phyloP scores from a whole-genome alignment of 192 early-diverging fungal genomes.

The Thamnidium elegans region DNA sequence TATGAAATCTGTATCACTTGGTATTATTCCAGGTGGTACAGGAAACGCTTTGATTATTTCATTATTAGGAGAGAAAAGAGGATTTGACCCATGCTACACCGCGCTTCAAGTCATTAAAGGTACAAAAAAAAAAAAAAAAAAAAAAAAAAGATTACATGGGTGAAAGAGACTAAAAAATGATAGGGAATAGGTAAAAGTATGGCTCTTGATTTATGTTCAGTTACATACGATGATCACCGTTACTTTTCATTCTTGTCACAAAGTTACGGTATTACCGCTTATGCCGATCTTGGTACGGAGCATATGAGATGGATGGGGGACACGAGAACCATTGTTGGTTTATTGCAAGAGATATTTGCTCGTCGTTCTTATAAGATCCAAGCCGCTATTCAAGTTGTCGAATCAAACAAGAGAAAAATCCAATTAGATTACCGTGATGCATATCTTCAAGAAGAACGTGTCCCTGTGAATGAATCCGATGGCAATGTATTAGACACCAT shows the following conservation, averaged over 20 bases:
- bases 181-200: constrained; percentile 21
- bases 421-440: constrained; percentile 29
- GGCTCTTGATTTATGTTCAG: constrained; percentile 57
- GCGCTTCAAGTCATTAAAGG: constrained; percentile 45
- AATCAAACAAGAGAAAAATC: constrained; percentile 41
- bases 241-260: constrained; percentile 57
- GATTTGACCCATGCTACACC: constrained; percentile 33
- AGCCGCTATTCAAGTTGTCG: constrained; percentile 41
- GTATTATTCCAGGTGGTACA: constrained; percentile 61
- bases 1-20: constrained; percentile 57
- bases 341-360: constrained; percentile 43
- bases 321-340: constrained; percentile 39
- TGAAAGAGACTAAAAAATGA: not conserved
- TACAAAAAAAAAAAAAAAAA: not conserved
- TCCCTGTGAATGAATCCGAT: not conserved
- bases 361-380: constrained; percentile 40
- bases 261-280: constrained; percentile 54
- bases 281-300: constrained; percentile 56
- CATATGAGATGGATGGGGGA: constrained; percentile 59
- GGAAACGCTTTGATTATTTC: constrained; percentile 54
- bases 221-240: constrained; percentile 42
- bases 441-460: constrained; percentile 1
- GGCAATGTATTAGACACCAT: constrained; percentile 18
- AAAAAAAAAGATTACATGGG: not conserved
- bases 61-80: constrained; percentile 46